Evolutionary conservation across 352 stramenopile species (phyloP).

Genomic region (Phytophthora colocasiae): DNA sequence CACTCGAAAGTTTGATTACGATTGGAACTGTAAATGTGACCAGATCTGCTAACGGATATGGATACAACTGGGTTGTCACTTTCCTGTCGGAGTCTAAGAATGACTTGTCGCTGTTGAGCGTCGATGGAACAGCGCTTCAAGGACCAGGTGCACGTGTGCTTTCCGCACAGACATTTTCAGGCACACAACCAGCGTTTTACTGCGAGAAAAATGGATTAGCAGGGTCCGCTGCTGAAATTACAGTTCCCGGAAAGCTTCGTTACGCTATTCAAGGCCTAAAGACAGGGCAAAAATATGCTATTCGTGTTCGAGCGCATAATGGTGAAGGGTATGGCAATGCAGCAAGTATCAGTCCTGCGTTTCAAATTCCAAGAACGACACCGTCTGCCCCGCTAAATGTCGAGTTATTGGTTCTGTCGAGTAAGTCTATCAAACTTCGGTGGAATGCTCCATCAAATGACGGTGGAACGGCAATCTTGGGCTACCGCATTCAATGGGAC

Average conservation of each 20-base stretch:
- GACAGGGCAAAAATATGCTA: conserved; percentile 67
- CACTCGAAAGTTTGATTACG: conserved; percentile 91
- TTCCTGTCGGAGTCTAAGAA: conserved; percentile 91
- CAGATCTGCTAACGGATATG: conserved; percentile 92
- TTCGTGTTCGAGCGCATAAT: conserved; percentile 72
- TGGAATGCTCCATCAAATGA: conserved; percentile 75
- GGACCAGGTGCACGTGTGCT: conserved; percentile 89
- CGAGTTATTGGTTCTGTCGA: conserved; percentile 68
- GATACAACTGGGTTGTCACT: conserved; percentile 96
- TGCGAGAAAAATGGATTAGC: conserved; percentile 57
- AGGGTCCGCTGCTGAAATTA: conserved; percentile 45
- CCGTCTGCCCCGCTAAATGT: conserved; percentile 47
- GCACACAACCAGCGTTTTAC: conserved; percentile 80
- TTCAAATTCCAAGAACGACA: conserved; percentile 62
- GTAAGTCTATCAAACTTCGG: conserved; percentile 75
- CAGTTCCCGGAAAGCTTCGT: conserved; percentile 30
- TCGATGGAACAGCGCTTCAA: conserved; percentile 92
- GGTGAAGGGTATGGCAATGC: conserved; percentile 65
- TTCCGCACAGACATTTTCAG: conserved; percentile 73
- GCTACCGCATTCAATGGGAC: conserved; percentile 95
- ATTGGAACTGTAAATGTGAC: conserved; percentile 91
- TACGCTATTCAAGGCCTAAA: conserved; percentile 55
- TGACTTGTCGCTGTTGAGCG: conserved; percentile 81
- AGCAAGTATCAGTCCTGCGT: conserved; percentile 52
- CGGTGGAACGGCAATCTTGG: conserved; percentile 77